A percentile compares a stretch with the other conserved stretches of the same genome.
phyloP scores from a whole-genome alignment of 306 rosid genomes.

The Cercis canadensis region DNA sequence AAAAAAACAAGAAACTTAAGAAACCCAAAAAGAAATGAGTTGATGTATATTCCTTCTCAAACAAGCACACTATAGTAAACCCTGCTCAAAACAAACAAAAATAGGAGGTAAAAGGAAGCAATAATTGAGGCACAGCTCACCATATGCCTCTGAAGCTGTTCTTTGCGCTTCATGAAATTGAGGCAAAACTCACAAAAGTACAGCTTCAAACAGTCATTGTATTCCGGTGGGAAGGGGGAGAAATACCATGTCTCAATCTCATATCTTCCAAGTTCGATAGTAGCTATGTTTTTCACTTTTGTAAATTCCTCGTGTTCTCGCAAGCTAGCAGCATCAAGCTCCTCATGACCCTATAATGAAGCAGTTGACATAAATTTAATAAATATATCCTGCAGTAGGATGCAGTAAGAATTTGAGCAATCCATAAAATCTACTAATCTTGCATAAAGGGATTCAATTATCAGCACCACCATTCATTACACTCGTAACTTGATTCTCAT shows the following conservation, averaged over 20 bases:
- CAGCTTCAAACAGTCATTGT: conserved; percentile 88
- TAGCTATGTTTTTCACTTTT: conserved; percentile 96
- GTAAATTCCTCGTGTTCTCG: conserved; percentile 80
- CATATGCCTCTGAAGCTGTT: conserved; percentile 99
- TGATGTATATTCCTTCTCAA: conserved; percentile 21
- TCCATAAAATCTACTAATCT: conserved; percentile 5
- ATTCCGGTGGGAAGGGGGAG: conserved; percentile 98
- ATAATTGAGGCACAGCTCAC: conserved; percentile 63
- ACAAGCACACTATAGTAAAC: background rate
- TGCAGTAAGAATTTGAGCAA: conserved; percentile 7
- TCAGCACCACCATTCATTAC: conserved; percentile 16
- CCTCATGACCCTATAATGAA: conserved; percentile 64
- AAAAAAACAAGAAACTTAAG: conserved; percentile 8
- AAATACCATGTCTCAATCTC: conserved; percentile 99
- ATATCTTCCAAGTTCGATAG: conserved; percentile 97
- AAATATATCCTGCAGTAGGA: conserved; percentile 20
- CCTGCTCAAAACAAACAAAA: conserved; percentile 29
- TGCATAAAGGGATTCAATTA: conserved; percentile 16
- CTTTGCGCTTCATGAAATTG: conserved; percentile 99
- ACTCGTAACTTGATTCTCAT: background rate
- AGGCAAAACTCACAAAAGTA: conserved; percentile 98
- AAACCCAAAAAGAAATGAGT: conserved; percentile 5
- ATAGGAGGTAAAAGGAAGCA: conserved; percentile 23
- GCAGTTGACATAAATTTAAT: background rate
- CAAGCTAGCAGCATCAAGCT: conserved; percentile 72